Percentiles rank a stretch among this genome's conserved stretches.
Evolutionary conservation across 164 flowering plant species (phyloP).

Genomic region (Liriodendron chinense): DNA sequence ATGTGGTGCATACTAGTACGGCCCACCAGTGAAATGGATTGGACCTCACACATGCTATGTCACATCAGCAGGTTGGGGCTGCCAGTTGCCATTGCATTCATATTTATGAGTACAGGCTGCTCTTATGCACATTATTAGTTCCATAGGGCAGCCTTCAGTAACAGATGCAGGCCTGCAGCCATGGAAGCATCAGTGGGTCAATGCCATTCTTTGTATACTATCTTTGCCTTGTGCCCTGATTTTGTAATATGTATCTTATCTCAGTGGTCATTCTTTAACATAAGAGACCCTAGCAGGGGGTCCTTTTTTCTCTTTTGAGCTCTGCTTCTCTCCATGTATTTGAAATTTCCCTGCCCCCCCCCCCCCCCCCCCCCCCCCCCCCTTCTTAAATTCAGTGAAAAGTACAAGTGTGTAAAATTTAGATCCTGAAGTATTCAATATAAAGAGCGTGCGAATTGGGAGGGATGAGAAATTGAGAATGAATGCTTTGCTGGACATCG

Average conservation of each 20-base stretch:
- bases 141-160: conserved; percentile 25
- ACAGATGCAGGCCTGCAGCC: conserved; percentile 27
- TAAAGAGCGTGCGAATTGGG: no score
- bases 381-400: no score
- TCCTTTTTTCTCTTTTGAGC: background rate
- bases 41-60: background rate
- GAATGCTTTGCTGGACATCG: no score
- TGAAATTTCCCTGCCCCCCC: no score
- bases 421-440: no score
- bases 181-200: conserved; percentile 18
- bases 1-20: background rate
- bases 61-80: background rate
- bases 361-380: no score
- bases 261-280: conserved; percentile 21
- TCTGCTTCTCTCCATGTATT: background rate
- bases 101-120: background rate
- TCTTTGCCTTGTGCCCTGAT: conserved; percentile 13
- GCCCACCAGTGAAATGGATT: no score
- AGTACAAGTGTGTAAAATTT: no score
- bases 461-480: no score
- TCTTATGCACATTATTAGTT: conserved; percentile 34
- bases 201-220: conserved; percentile 46
- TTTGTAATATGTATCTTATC: conserved; percentile 2
- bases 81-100: background rate
- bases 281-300: background rate